Evolutionary conservation across 2,329 filamentous ascomycete species (phyloP).

Genomic region (Lithohypha guttulata): DNA sequence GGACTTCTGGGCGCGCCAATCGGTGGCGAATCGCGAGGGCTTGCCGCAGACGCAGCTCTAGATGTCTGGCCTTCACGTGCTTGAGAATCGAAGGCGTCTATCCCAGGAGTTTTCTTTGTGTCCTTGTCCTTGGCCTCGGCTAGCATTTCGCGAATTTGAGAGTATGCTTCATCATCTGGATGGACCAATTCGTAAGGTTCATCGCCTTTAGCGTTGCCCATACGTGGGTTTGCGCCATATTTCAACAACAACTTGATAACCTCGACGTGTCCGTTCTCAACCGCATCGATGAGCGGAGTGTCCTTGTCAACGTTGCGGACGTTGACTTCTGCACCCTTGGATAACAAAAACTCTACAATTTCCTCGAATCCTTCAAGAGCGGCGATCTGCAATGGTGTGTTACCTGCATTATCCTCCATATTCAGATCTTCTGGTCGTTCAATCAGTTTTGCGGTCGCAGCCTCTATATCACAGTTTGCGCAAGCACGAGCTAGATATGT

Average conservation of each 20-base stretch:
- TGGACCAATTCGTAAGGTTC: constrained; percentile 79
- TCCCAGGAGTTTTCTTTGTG: constrained; percentile 31
- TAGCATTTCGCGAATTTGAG: constrained; percentile 63
- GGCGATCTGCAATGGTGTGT: constrained; percentile 88
- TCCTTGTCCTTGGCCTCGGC: constrained; percentile 52
- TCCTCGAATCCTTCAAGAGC: constrained; percentile 75
- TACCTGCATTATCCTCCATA: constrained; percentile 85
- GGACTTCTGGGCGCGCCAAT: constrained; percentile 33
- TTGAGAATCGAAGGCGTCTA: constrained; percentile 18
- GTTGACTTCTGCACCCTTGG: constrained; percentile 74
- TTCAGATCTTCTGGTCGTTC: constrained; percentile 83
- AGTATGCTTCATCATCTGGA: constrained; percentile 63
- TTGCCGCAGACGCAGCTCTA: constrained; percentile 34
- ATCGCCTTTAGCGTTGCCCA: constrained; percentile 83
- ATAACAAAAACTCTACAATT: constrained; percentile 77
- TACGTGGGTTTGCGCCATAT: constrained; percentile 81
- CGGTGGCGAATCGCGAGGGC: constrained; percentile 35
- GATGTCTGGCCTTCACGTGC: constrained; percentile 30
- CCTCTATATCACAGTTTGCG: constrained; percentile 70
- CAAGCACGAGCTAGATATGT: constrained; percentile 85
- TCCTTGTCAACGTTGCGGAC: constrained; percentile 72
- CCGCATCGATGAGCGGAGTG: constrained; percentile 87
- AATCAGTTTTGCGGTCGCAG: constrained; percentile 60
- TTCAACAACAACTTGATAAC: constrained; percentile 76
- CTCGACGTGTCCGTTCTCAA: constrained; percentile 85